Conservation (phyloP, 176 grass and related monocot species). For the maize (Zea mays) region DNA sequence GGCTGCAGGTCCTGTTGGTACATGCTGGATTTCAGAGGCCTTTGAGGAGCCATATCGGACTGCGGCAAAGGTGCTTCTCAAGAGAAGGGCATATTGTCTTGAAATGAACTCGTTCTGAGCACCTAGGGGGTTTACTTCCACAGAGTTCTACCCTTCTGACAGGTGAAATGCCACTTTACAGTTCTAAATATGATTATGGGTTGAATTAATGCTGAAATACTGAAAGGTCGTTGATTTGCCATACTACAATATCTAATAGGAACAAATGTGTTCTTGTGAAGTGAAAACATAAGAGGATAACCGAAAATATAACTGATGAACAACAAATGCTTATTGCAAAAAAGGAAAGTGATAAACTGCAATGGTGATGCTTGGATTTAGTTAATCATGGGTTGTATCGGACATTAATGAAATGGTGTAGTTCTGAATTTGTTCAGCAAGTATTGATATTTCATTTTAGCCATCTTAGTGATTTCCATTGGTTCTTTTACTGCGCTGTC, state of each 20-base stretch:
- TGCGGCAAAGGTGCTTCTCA: slow-evolving; percentile 65
- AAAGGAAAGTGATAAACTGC: neutral
- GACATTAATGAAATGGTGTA: neutral
- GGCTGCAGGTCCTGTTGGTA: slow-evolving; percentile 34
- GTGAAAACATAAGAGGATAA: neutral
- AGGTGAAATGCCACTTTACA: slow-evolving; percentile 39
- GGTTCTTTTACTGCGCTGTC: neutral
- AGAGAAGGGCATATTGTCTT: slow-evolving; percentile 58
- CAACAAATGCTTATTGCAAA: neutral
- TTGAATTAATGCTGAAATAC: neutral
- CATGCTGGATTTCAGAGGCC: slow-evolving; percentile 68
- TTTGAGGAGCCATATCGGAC: slow-evolving; percentile 83
- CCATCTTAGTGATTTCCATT: neutral
- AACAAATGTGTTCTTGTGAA: neutral
- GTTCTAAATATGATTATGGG: slow-evolving; percentile 11
- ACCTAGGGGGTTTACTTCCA: neutral
- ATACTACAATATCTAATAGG: slow-evolving; percentile 13
- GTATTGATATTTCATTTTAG: neutral
- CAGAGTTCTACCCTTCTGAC: neutral
- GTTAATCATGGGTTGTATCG: neutral
- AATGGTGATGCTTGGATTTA: neutral
- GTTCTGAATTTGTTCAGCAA: slow-evolving; percentile 8
- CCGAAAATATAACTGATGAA: neutral
- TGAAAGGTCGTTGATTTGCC: neutral
- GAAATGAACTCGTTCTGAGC: slow-evolving; percentile 97